Conservation (phyloP, 1,284 basidiomycete species). For the Malassezia furfur region DNA sequence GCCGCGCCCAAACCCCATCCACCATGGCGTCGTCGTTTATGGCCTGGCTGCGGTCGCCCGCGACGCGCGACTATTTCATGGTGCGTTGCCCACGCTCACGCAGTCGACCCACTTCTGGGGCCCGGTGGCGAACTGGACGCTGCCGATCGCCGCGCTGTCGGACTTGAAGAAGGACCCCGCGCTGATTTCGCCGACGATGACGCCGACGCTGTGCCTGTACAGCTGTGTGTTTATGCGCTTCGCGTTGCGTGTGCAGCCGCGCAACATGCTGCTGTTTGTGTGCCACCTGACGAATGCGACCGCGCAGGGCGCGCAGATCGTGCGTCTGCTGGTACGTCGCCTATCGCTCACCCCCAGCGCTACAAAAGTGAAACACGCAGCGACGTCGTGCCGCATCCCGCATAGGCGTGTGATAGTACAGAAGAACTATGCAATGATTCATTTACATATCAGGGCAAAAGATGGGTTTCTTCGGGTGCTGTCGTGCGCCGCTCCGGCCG, state of each 20-base stretch:
- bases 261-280: slow-evolving; percentile 45
- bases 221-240: slow-evolving; percentile 46
- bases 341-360: neutral
- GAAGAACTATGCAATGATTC: neutral
- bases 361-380: neutral
- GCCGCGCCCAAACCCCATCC: neutral
- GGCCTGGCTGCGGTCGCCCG: slow-evolving; percentile 42
- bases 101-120: slow-evolving; percentile 48
- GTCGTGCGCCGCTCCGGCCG: neutral
- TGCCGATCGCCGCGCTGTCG: slow-evolving; percentile 44
- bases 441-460: neutral
- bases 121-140: slow-evolving; percentile 46
- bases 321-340: slow-evolving; percentile 35
- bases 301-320: slow-evolving; percentile 34
- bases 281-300: slow-evolving; percentile 44
- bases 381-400: no score
- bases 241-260: slow-evolving; percentile 43
- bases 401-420: neutral
- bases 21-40: slow-evolving; percentile 28
- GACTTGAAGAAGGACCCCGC: slow-evolving; percentile 44
- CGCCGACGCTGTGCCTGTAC: slow-evolving; percentile 35
- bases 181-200: slow-evolving; percentile 45
- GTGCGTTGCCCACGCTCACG: slow-evolving; percentile 21
- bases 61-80: slow-evolving; percentile 45
- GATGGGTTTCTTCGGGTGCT: neutral